Percentiles rank a stretch among this genome's conserved stretches.
Conservation (phyloP, 2,329 filamentous ascomycete species). For the Botrytis byssoidea region DNA sequence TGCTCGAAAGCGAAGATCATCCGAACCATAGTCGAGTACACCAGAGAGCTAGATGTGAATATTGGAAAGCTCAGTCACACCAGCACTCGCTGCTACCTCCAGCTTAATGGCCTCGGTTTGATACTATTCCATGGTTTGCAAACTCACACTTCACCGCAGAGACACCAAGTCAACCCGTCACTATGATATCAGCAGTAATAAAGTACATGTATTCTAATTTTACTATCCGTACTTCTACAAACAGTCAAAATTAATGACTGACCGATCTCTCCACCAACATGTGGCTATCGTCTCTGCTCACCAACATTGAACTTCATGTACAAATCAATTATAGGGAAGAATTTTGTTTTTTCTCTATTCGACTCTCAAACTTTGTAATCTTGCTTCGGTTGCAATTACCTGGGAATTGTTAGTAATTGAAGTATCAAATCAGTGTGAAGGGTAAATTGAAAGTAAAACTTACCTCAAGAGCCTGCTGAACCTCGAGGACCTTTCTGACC, state of each 20-base stretch:
- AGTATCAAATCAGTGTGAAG: not conserved
- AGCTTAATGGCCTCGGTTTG: not conserved
- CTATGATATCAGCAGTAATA: not conserved
- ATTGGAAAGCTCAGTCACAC: not conserved
- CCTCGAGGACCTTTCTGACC: conserved; percentile 88
- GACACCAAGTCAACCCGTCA: not conserved
- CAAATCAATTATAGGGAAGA: conserved; percentile 28
- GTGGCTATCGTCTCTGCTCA: not conserved
- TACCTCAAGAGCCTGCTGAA: conserved; percentile 93
- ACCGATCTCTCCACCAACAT: conserved; percentile 1
- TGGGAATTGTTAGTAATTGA: conserved; percentile 41
- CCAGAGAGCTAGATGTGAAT: not conserved
- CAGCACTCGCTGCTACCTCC: not conserved
- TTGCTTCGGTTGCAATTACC: conserved; percentile 87
- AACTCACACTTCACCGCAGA: not conserved
- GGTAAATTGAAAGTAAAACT: conserved; percentile 44
- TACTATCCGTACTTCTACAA: conserved; percentile 17
- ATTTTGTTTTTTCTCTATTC: conserved; percentile 52
- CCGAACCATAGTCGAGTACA: not conserved
- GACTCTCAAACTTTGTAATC: conserved; percentile 81
- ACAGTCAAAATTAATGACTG: conserved; percentile 6
- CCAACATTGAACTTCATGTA: conserved; percentile 24
- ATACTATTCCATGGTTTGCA: not conserved
- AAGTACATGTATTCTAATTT: conserved; percentile 18
- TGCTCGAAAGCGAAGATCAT: not conserved